Evolutionary conservation across 2,329 filamentous ascomycete genomes (phyloP).

Genomic region (Escovopsis sp.): DNA sequence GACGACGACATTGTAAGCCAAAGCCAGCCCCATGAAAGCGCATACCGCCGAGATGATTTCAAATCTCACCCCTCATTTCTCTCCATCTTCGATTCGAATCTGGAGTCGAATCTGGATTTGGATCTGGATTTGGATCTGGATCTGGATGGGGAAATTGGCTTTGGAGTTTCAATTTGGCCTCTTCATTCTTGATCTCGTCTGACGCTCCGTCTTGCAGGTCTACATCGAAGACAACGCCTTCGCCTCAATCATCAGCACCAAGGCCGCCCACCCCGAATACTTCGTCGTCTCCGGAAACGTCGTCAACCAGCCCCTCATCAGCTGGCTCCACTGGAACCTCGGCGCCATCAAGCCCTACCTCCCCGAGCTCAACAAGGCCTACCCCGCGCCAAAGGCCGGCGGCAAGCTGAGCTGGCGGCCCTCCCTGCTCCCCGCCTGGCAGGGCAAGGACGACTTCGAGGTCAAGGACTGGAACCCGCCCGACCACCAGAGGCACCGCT

Average conservation of each 20-base stretch:
- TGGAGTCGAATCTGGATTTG: too few relatives aligned
- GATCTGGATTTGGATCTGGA: too few relatives aligned
- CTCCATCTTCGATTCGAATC: too few relatives aligned
- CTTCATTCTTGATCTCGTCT: too few relatives aligned
- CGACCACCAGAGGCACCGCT: slow-evolving; percentile 31
- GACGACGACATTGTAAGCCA: slow-evolving; percentile 23
- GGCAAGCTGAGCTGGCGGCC: slow-evolving; percentile 21
- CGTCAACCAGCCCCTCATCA: slow-evolving; percentile 39
- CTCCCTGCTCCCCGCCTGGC: slow-evolving; percentile 22
- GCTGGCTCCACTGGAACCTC: slow-evolving; percentile 38
- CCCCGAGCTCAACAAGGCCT: slow-evolving; percentile 25
- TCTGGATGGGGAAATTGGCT: too few relatives aligned
- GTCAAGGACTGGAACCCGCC: slow-evolving; percentile 18
- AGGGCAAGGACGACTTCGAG: slow-evolving; percentile 15
- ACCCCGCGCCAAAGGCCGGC: slow-evolving; percentile 13
- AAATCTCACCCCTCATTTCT: too few relatives aligned
- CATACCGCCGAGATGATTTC: too few relatives aligned
- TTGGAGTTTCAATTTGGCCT: too few relatives aligned
- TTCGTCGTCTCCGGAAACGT: slow-evolving; percentile 40
- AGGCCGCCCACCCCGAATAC: slow-evolving; percentile 33
- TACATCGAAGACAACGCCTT: slow-evolving; percentile 28
- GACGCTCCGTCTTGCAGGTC: slow-evolving; percentile 12
- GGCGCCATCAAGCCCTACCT: slow-evolving; percentile 38
- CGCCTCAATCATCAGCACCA: slow-evolving; percentile 37
- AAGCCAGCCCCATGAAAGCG: too few relatives aligned